phyloP scores from a whole-genome alignment of 78 protist genomes.

The Pelomyxa schiedti region DNA sequence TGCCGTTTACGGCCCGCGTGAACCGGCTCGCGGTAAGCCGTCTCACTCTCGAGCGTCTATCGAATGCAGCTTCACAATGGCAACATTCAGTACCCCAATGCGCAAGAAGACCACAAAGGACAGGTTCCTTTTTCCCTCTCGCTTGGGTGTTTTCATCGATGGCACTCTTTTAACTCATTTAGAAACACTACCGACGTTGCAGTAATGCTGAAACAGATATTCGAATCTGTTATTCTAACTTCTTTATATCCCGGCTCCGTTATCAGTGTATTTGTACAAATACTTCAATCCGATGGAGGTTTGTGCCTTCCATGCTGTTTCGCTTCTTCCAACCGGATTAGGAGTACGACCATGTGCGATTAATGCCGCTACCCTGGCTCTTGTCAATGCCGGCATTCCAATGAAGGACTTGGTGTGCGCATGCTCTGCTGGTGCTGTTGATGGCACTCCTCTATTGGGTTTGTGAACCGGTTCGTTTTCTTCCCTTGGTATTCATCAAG shows the following conservation, averaged over 20 bases:
- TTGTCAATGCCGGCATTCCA: slow-evolving; percentile 85
- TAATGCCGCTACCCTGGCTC: slow-evolving; percentile 86
- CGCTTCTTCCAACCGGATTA: no score
- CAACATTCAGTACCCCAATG: slow-evolving; percentile 55
- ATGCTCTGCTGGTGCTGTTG: slow-evolving; percentile 44
- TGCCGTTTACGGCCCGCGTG: slow-evolving; percentile 84
- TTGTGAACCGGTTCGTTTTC: not conserved
- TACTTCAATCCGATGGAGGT: slow-evolving; percentile 91
- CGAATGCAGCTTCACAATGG: slow-evolving; percentile 47
- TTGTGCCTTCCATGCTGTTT: no score
- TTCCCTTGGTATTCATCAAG: no score
- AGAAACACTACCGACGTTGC: slow-evolving; percentile 46
- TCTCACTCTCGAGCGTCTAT: slow-evolving; percentile 52
- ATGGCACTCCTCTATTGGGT: slow-evolving; percentile 36
- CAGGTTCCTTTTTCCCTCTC: not conserved
- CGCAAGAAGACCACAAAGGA: slow-evolving; percentile 13
- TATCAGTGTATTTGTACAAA: slow-evolving; percentile 69
- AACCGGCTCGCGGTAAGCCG: slow-evolving; percentile 5
- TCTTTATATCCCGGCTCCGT: slow-evolving; percentile 71
- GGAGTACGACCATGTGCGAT: slow-evolving; percentile 43
- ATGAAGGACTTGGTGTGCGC: slow-evolving; percentile 70
- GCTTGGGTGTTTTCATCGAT: not conserved
- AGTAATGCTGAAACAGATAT: slow-evolving; percentile 29
- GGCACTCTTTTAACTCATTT: not conserved
- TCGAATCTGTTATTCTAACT: slow-evolving; percentile 54